Evolutionary conservation across 108 stramenopile genomes (phyloP).

Genomic region (Skeletonema tropicum): DNA sequence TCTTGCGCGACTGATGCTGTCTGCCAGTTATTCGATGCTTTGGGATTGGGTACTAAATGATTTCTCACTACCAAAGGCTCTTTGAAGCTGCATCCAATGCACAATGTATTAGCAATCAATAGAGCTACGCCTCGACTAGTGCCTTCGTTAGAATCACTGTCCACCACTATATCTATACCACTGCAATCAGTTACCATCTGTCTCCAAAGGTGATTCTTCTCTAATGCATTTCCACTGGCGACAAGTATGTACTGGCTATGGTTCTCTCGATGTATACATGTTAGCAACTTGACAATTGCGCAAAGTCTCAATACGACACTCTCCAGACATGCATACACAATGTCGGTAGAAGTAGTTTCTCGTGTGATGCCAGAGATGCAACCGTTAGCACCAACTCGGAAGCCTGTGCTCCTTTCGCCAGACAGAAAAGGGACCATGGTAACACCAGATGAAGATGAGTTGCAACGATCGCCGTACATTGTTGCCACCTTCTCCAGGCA

Average conservation of each 20-base stretch:
- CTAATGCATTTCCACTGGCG: constrained; percentile 82
- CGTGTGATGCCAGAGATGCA: constrained; percentile 74
- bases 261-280: not conserved
- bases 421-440: constrained; percentile 73
- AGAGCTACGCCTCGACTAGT: constrained; percentile 77
- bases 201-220: constrained; percentile 75
- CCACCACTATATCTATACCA: constrained; percentile 61
- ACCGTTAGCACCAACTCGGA: constrained; percentile 69
- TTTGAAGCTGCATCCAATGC: not conserved
- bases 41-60: not conserved
- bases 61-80: constrained; percentile 11
- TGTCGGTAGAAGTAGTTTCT: constrained; percentile 61
- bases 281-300: constrained; percentile 57
- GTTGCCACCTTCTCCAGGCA: constrained; percentile 52
- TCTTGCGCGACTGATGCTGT: constrained; percentile 18
- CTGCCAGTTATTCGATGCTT: not conserved
- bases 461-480: constrained; percentile 9
- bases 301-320: constrained; percentile 70
- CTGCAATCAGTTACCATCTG: constrained; percentile 80
- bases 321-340: constrained; percentile 72
- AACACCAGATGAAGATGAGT: constrained; percentile 7
- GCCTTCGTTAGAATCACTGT: constrained; percentile 64
- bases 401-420: constrained; percentile 84
- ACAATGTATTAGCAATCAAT: constrained; percentile 46
- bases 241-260: constrained; percentile 36